Percentiles rank a stretch among this genome's conserved stretches.
Evolutionary conservation across 2,329 filamentous ascomycete species (phyloP).

Genomic region (Cladosporium colombiae): DNA sequence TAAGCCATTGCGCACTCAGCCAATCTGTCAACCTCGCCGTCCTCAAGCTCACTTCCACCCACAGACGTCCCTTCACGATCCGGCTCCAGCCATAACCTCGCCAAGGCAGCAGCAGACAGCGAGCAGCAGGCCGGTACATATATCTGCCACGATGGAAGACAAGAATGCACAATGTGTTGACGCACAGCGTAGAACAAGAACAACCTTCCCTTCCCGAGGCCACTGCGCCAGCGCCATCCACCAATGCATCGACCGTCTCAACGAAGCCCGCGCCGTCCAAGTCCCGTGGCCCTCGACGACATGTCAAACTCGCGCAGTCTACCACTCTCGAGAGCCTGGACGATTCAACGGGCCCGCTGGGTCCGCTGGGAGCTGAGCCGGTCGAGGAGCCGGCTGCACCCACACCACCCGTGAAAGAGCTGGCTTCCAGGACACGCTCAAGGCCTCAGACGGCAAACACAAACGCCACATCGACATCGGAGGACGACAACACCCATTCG

Average conservation of each 20-base stretch:
- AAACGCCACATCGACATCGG: conserved; percentile 45
- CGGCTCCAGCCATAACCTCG: conserved; percentile 42
- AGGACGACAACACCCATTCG: conserved; percentile 59
- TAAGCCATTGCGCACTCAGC: conserved; percentile 22
- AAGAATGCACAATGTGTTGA: conserved; percentile 12
- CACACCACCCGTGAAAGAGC: conserved; percentile 60
- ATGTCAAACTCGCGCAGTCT: conserved; percentile 74
- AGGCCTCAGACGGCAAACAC: conserved; percentile 32
- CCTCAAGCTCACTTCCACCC: conserved; percentile 11
- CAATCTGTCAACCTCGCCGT: neutral
- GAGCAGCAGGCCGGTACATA: conserved; percentile 30
- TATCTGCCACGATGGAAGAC: neutral
- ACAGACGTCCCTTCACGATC: conserved; percentile 51
- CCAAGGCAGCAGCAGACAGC: conserved; percentile 41
- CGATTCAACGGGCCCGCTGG: conserved; percentile 71
- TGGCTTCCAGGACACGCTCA: conserved; percentile 47
- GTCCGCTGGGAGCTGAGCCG: conserved; percentile 58
- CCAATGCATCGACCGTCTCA: conserved; percentile 27
- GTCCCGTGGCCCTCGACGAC: conserved; percentile 56
- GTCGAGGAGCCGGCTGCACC: conserved; percentile 63
- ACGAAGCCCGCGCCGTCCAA: conserved; percentile 35
- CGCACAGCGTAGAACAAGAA: conserved; percentile 12
- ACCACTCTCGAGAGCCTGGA: conserved; percentile 79
- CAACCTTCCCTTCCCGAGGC: conserved; percentile 18
- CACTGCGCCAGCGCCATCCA: conserved; percentile 25